phyloP scores from a whole-genome alignment of 2,329 filamentous ascomycete species.

The Immersiporthe knoxdaviesiana region DNA sequence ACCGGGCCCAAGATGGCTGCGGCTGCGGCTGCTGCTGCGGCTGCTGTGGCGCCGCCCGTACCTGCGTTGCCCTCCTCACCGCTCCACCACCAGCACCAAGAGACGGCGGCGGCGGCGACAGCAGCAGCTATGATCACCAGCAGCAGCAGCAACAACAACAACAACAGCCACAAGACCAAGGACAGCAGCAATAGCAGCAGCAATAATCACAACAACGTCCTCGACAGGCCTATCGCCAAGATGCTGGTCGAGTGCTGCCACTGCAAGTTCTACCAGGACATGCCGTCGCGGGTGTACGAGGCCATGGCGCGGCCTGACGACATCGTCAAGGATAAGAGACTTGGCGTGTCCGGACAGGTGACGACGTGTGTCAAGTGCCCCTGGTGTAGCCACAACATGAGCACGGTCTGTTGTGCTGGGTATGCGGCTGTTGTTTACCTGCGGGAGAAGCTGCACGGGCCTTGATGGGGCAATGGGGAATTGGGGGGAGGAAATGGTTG shows the following conservation, averaged over 20 bases:
- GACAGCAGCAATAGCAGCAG: conserved; percentile 3
- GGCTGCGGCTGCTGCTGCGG: neutral
- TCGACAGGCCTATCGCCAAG: conserved; percentile 55
- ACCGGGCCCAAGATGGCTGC: conserved; percentile 17
- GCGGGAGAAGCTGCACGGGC: conserved; percentile 61
- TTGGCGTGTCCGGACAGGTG: conserved; percentile 59
- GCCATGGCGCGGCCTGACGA: conserved; percentile 64
- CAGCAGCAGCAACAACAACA: conserved; percentile 11
- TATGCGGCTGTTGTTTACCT: conserved; percentile 69
- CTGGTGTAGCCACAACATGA: conserved; percentile 75
- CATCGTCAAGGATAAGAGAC: conserved; percentile 53
- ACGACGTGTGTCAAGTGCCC: conserved; percentile 69
- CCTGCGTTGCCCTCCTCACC: neutral
- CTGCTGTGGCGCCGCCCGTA: neutral
- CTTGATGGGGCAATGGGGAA: neutral
- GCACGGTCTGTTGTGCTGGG: conserved; percentile 68
- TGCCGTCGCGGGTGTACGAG: conserved; percentile 66
- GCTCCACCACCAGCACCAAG: neutral
- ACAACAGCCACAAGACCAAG: neutral
- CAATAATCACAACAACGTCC: neutral
- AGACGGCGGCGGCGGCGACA: neutral
- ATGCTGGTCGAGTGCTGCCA: conserved; percentile 68
- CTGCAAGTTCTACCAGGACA: conserved; percentile 67
- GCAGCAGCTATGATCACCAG: conserved; percentile 4
- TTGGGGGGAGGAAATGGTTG: too few species aligned